Evolutionary conservation across 805 yeast species (phyloP).

Genomic region (Schwanniomyces occidentalis): DNA sequence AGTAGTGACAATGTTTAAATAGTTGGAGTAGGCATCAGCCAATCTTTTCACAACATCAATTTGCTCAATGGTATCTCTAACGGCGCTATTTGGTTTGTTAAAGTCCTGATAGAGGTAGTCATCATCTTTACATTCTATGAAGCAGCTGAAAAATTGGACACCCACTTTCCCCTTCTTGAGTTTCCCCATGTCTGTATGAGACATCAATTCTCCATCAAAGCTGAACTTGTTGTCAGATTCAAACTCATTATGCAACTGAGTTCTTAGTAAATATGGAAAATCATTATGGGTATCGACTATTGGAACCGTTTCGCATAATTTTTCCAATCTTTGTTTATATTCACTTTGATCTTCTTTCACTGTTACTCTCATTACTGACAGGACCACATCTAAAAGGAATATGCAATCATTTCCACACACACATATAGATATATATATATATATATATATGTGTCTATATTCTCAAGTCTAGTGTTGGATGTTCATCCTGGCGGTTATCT

Average conservation of each 20-base stretch:
- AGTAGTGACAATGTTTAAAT: conserved; percentile 39
- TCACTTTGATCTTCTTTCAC: background rate
- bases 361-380: no score
- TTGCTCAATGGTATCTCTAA: conserved; percentile 55
- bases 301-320: conserved; percentile 3
- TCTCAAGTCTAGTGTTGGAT: no score
- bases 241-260: conserved; percentile 44
- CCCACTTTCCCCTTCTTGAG: conserved; percentile 48
- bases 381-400: no score
- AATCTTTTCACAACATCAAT: conserved; percentile 51
- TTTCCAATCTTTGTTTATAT: background rate
- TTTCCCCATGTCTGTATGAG: conserved; percentile 46
- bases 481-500: no score
- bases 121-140: conserved; percentile 45
- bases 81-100: conserved; percentile 43
- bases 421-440: no score
- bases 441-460: no score
- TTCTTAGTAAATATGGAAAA: conserved; percentile 50
- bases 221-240: conserved; percentile 30
- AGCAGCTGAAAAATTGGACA: conserved; percentile 52
- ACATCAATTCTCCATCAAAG: conserved; percentile 37
- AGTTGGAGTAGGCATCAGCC: conserved; percentile 39
- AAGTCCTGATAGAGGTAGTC: conserved; percentile 45
- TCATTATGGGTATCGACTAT: conserved; percentile 52
- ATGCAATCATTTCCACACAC: no score